Evolutionary conservation across 192 early-diverging fungal species (phyloP).

Genomic region (Chytriomyces sp.): DNA sequence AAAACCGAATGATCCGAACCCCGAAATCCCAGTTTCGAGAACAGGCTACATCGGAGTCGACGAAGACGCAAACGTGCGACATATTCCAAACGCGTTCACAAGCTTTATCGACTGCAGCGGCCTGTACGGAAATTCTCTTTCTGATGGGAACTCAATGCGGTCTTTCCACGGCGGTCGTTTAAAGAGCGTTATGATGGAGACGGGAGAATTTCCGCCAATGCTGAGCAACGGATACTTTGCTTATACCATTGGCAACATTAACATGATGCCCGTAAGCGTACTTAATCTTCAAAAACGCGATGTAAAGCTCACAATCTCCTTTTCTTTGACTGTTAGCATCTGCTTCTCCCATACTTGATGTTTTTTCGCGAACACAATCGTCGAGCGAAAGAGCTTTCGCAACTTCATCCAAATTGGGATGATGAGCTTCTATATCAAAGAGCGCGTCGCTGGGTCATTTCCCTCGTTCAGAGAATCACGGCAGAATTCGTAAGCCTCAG

Average conservation of each 20-base stretch:
- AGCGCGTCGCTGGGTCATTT: conserved; percentile 51
- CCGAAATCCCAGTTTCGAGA: background rate
- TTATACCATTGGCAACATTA: background rate
- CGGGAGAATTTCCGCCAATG: conserved; percentile 9
- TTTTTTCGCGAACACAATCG: conserved; percentile 48
- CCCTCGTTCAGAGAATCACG: conserved; percentile 49
- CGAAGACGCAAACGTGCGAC: background rate
- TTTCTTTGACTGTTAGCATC: background rate
- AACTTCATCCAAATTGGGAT: conserved; percentile 33
- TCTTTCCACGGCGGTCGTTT: background rate
- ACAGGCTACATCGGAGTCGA: background rate
- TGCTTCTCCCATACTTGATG: background rate
- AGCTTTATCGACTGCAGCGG: conserved; percentile 19
- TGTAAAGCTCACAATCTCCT: background rate
- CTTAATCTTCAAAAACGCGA: background rate
- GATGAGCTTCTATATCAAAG: conserved; percentile 43
- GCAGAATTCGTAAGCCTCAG: background rate
- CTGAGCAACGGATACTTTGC: background rate
- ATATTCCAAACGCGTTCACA: conserved; percentile 4
- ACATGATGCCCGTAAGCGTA: conserved; percentile 15
- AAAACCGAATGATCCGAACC: background rate
- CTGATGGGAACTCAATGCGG: background rate
- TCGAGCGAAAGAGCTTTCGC: conserved; percentile 33
- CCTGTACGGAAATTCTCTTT: conserved; percentile 10
- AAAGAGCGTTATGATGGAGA: background rate